Base-by-base conservation (phyloP, 495 filamentous ascomycete genomes). In the Pyrenopolyporus hunteri region DNA sequence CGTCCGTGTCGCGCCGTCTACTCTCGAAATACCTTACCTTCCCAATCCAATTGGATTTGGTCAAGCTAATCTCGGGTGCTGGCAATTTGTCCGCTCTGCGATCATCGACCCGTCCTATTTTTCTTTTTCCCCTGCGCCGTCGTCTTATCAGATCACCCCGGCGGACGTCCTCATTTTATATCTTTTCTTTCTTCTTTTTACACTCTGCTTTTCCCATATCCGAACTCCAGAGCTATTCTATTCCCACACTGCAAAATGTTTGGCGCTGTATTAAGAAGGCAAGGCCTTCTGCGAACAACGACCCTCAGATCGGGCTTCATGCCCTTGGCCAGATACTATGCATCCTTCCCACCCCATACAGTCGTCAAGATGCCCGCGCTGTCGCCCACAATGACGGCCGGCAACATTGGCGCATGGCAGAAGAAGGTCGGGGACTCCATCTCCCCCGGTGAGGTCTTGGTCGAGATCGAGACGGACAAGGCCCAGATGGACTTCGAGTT, bases 401-500 rank as follows among this genome's bases (percentile, higher is more conserved):
- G 95, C 64, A 97, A 96, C 78, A 96, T 99, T 76, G 95, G 95
- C 59, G 82, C 89, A 47, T 99, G 95, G 95, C 89, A 97, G 79
- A 98, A 97, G 85, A 92, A 97, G 80, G 81, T 86, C 67, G 95
- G 95, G 72, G 95, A 99, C 74, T 69, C 78, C 48, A 87, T 99
- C 70, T 75, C 84, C 54, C 92, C 95, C 39, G 95, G 95, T 70
- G 95, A 99, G 76, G 93, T 98, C n/a, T 78, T 99, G 56, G 95
- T 98, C 23, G 95, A 99, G 82, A 98, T 99, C 72, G 95, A 99
- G 81, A 99, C 95, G 70, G 95, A 99, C 77, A 99, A 99, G 83
- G 95, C 95, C 35, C 95, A 99, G 77, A 99, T 99, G 95, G 95
- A 99, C 81, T 99, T 99, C 69, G 95, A 99, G 76, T 99, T 95